Percentiles rank a stretch among this genome's conserved stretches.
Evolutionary conservation across 768 basidiomycete species (phyloP).

Genomic region (Sarcomyxa edulis): DNA sequence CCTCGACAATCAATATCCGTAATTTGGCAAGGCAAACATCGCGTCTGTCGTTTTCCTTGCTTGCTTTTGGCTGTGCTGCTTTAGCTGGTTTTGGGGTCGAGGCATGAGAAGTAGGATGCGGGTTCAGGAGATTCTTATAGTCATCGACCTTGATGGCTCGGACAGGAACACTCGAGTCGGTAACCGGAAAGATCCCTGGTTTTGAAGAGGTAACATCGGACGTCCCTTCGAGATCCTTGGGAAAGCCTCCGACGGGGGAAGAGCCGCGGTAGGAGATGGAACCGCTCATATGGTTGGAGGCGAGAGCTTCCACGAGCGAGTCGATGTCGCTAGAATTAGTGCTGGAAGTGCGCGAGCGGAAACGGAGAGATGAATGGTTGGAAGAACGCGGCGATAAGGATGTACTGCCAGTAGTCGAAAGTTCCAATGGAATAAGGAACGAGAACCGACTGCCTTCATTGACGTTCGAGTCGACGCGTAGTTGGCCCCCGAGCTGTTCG

Average conservation of each 20-base stretch:
- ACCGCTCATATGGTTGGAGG: constrained; percentile 29
- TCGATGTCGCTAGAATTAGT: constrained; percentile 30
- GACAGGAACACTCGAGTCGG: constrained; percentile 22
- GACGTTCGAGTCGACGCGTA: constrained; percentile 71
- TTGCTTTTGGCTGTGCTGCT: no score
- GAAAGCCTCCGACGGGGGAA: no score
- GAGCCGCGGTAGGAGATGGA: no score
- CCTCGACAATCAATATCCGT: constrained; percentile 67
- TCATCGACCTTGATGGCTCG: constrained; percentile 31
- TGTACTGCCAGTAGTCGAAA: no score
- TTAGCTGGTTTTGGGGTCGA: no score
- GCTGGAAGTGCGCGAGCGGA: constrained; percentile 21
- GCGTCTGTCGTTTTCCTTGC: no score
- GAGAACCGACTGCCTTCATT: constrained; percentile 68
- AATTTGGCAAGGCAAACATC: no score
- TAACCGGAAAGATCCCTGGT: constrained; percentile 18
- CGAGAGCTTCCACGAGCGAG: constrained; percentile 43
- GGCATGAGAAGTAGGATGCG: constrained; percentile 5
- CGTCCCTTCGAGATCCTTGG: constrained; percentile 1
- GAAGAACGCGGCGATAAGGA: constrained; percentile 17
- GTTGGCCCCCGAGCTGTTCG: constrained; percentile 72
- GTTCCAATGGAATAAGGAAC: constrained; percentile 61
- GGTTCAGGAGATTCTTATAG: constrained; percentile 11
- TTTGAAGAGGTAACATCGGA: constrained; percentile 4
- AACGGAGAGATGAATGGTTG: constrained; percentile 14